Evolutionary conservation across 768 basidiomycete genomes (phyloP).

Genomic region (Tylopilus sp.): DNA sequence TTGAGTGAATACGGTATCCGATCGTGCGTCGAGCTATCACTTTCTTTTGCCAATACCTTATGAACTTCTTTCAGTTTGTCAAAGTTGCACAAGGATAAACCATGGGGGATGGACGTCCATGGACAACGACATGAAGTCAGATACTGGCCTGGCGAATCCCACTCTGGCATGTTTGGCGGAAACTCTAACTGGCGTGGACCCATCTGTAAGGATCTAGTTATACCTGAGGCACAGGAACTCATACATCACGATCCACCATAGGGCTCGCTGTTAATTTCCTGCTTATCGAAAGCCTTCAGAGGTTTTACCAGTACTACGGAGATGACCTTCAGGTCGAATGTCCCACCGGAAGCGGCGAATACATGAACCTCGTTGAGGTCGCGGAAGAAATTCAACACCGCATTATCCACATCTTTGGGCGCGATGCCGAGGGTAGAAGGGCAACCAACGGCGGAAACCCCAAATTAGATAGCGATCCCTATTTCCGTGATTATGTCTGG

Average conservation of each 20-base stretch:
- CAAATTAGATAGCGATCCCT: conserved; percentile 85
- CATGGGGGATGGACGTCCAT: conserved; percentile 94
- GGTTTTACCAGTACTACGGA: conserved; percentile 98
- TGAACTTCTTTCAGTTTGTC: conserved; percentile 59
- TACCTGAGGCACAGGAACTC: background rate
- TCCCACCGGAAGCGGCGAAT: conserved; percentile 95
- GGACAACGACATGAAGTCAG: conserved; percentile 88
- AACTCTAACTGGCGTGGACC: conserved; percentile 98
- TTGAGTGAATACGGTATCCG: conserved; percentile 93
- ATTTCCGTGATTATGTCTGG: conserved; percentile 96
- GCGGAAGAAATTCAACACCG: conserved; percentile 99
- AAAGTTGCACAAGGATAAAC: conserved; percentile 83
- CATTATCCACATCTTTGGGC: conserved; percentile 98
- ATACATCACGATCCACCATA: conserved; percentile 28
- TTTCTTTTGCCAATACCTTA: conserved; percentile 1
- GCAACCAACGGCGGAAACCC: conserved; percentile 90
- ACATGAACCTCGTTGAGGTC: conserved; percentile 90
- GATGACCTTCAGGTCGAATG: conserved; percentile 92
- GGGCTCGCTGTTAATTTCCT: conserved; percentile 98
- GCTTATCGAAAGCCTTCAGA: conserved; percentile 91
- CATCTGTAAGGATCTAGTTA: conserved; percentile 51
- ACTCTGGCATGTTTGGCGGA: conserved; percentile 97
- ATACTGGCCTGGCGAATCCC: conserved; percentile 98
- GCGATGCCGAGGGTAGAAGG: conserved; percentile 80
- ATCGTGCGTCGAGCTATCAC: conserved; percentile 58